Base-by-base conservation (phyloP, 108 stramenopile genomes). In the Seminavis robusta region DNA sequence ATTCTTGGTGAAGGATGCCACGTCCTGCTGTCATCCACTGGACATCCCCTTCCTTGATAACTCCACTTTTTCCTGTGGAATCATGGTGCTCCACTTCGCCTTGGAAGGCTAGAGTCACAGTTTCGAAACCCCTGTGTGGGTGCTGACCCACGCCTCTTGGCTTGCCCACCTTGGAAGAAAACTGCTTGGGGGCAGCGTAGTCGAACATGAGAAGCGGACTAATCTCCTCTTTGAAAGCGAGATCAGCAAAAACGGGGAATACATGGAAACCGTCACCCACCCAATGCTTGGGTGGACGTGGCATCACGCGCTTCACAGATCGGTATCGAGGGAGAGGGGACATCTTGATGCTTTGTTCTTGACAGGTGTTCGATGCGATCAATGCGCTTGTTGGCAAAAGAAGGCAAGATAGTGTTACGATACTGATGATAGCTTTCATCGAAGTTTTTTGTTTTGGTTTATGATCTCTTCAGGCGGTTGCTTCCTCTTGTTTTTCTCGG, bases 21-120 rank as follows among this genome's bases (percentile, higher is more conserved):
- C 81, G 58, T 15, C 90, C 96, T 0, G 96, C 96, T 1, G 96
- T 97, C 92, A 97, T 95, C 94, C 94, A 97, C 71, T 97, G 96
- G 0, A 95, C 76, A 49, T 95, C 96, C 11, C 84, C 84, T 9
- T 77, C 51, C 16, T 67, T 71, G 70, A 92, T 92, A 0, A 82
- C 70, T 39, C 74, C 91, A 3, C 36, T 51, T 54, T 94, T 90
- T 6, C 92, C 94, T 34, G 65, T 52, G 37, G 75, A 82, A 59
- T 97, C 96, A 8, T 71, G 66, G 57, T 97, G 96, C 40, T 94
- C 90, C 3, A 95, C 75, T 56, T 91, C 82, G 48, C 96, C 96
- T 59, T 90, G 76, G 46, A 94, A 83, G 10, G 94, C 94, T 45
- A 91, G 71, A 9, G 95, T 96, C 19, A 96, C 82, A 3, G 95